Base-by-base conservation (phyloP, 331 rosid genomes). In the Spiraea crenata region DNA sequence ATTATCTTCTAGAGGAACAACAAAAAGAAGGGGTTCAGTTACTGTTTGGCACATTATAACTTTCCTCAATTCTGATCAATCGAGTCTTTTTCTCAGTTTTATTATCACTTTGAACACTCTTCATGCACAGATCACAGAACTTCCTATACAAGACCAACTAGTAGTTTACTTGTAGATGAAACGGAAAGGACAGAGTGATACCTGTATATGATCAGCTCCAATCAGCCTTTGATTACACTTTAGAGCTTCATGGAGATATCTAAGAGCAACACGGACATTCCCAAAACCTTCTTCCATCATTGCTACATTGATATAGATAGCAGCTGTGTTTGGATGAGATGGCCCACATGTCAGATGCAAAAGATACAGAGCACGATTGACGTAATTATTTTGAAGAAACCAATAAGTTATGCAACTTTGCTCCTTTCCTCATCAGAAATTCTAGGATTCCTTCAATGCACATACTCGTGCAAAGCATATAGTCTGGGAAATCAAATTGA, bases 261-360 rank as follows among this genome's bases (percentile, higher is more conserved):
- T 86, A 66, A 93, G 87, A 77, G 99, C 99, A 77, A 91, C 95
- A 81, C 89, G 97, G 75, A 87, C 97, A 65, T 93, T 93, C 74
- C 97, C 99, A 82, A 93, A 76, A 72, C 99, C 97, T 91, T 91
- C 99, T 85, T 93, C 99, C 99, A 93, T 93, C 99, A 93, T 93
- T 57, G 99, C 99, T 62, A 93, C 97, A 71, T 93, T 93, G 61
- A 93, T 93, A 82, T 93, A 93, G 47, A 97, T 93, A 50, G 99
- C 99, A 75, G 99, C 99, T 49, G 99, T 93, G 82, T 93, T 93
- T 71, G 99, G 99, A 89, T 93, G 99, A 74, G 99, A 93, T 19
- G 99, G 99, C 69, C 99, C 99, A 67, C 96, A 93, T 8, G 97
- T 93, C 59, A 93, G 77, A 84, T 93, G 99, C 85, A 93, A 76